phyloP scores from a whole-genome alignment of 306 rosid species.

The Prunus campanulata region DNA sequence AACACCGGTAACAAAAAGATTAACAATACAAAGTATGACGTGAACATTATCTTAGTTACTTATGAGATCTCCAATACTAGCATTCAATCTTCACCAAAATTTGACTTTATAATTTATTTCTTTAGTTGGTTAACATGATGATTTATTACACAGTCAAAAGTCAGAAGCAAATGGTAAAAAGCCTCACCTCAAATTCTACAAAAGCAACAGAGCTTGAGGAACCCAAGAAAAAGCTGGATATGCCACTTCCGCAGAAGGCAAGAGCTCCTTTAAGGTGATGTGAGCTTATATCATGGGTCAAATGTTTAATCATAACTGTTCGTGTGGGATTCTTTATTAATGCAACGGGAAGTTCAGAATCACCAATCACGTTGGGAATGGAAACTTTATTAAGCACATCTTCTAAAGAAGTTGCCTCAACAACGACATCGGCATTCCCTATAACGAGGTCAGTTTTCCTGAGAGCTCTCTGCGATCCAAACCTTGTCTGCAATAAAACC shows the following conservation, averaged over 20 bases:
- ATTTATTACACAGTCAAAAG: not conserved
- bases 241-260: slow-evolving; percentile 22
- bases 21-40: too few relatives aligned
- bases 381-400: not conserved
- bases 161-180: not conserved
- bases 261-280: slow-evolving; percentile 23
- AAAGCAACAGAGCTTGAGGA: slow-evolving; percentile 27
- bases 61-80: too few relatives aligned
- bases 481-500: slow-evolving; percentile 9
- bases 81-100: too few relatives aligned
- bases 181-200: slow-evolving; percentile 30
- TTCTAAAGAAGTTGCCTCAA: slow-evolving; percentile 1
- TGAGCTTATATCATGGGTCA: slow-evolving; percentile 22
- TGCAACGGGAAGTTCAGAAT: slow-evolving; percentile 17
- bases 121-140: not conserved
- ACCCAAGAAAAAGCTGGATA: slow-evolving; percentile 14
- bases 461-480: slow-evolving; percentile 21
- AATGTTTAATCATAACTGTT: slow-evolving; percentile 20
- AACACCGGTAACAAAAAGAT: too few relatives aligned
- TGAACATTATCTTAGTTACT: too few relatives aligned
- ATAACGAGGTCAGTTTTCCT: not conserved
- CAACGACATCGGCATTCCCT: not conserved
- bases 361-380: slow-evolving; percentile 23
- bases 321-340: slow-evolving; percentile 17
- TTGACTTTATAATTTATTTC: too few relatives aligned